These are phyloP conservation scores for Claviceps capensis DNA, from an alignment of 2,329 filamentous ascomycete species.

Conservation along the genomic window DNA sequence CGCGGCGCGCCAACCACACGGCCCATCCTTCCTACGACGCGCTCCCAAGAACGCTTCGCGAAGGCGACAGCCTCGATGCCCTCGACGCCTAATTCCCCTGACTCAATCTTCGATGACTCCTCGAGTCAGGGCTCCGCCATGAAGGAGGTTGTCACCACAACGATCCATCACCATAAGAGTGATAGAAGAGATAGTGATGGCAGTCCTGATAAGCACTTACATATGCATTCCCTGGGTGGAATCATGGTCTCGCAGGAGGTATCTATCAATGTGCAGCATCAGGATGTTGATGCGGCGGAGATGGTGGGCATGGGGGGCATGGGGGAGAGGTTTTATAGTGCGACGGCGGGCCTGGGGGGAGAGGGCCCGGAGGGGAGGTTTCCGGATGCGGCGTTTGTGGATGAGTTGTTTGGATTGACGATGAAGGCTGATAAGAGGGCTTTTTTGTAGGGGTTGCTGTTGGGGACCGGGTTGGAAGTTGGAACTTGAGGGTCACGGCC, in stretches of 20 bases:
- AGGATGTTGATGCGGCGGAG: too few species aligned
- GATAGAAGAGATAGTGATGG: constrained; percentile 1
- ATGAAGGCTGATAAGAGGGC: constrained; percentile 8
- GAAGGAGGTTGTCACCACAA: constrained; percentile 8
- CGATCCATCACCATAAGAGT: neutral
- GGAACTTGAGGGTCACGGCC: too few species aligned
- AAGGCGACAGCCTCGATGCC: too few species aligned
- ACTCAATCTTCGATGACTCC: neutral
- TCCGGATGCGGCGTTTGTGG: constrained; percentile 8
- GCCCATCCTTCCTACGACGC: too few species aligned
- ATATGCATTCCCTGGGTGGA: constrained; percentile 28
- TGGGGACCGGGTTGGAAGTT: too few species aligned
- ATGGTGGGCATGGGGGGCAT: too few species aligned
- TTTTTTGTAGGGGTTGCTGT: neutral
- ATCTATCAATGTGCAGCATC: constrained; percentile 31
- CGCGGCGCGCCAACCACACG: too few species aligned
- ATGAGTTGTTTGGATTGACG: constrained; percentile 10
- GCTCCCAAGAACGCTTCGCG: too few species aligned
- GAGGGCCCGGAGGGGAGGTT: neutral
- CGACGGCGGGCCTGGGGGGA: too few species aligned
- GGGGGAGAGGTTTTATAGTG: too few species aligned
- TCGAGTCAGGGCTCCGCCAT: constrained; percentile 8
- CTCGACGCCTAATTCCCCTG: too few species aligned
- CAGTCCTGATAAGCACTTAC: constrained; percentile 7
- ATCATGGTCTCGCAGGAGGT: constrained; percentile 52